Evolutionary conservation across 805 yeast genomes (phyloP).

Genomic region (Candida xiaguanensis): DNA sequence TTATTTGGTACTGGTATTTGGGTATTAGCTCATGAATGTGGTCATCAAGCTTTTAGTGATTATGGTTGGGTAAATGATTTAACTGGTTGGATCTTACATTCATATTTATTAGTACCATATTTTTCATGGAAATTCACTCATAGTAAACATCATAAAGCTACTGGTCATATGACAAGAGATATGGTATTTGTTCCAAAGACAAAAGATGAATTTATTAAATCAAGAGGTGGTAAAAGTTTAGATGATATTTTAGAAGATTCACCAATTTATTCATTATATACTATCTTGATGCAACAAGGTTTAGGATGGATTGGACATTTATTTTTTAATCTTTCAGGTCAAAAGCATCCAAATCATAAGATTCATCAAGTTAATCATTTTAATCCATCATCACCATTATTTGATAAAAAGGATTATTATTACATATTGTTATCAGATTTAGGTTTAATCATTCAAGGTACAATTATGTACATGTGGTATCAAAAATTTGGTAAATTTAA

Average conservation of each 20-base stretch:
- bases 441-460: slow-evolving; percentile 55
- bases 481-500: slow-evolving; percentile 60
- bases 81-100: slow-evolving; percentile 82
- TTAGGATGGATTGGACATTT: slow-evolving; percentile 76
- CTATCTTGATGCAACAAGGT: slow-evolving; percentile 62
- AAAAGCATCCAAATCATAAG: slow-evolving; percentile 46
- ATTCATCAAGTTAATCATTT: slow-evolving; percentile 60
- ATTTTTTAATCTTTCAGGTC: slow-evolving; percentile 73
- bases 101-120: slow-evolving; percentile 76
- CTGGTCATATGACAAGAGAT: slow-evolving; percentile 78
- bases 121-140: slow-evolving; percentile 85
- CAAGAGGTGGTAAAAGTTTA: slow-evolving; percentile 32
- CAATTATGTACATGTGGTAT: slow-evolving; percentile 58
- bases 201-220: slow-evolving; percentile 49
- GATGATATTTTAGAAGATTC: slow-evolving; percentile 69
- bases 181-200: slow-evolving; percentile 81
- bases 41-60: slow-evolving; percentile 81
- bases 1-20: slow-evolving; percentile 74
- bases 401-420: slow-evolving; percentile 70
- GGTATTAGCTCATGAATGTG: slow-evolving; percentile 91
- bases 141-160: slow-evolving; percentile 86
- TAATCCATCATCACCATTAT: slow-evolving; percentile 69
- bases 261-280: slow-evolving; percentile 59
- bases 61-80: slow-evolving; percentile 69
- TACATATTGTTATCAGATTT: slow-evolving; percentile 68